Percentiles rank a stretch among this genome's conserved stretches.
Conservation (phyloP, 148 eudicot genomes). For the Vaccinium macrocarpon region DNA sequence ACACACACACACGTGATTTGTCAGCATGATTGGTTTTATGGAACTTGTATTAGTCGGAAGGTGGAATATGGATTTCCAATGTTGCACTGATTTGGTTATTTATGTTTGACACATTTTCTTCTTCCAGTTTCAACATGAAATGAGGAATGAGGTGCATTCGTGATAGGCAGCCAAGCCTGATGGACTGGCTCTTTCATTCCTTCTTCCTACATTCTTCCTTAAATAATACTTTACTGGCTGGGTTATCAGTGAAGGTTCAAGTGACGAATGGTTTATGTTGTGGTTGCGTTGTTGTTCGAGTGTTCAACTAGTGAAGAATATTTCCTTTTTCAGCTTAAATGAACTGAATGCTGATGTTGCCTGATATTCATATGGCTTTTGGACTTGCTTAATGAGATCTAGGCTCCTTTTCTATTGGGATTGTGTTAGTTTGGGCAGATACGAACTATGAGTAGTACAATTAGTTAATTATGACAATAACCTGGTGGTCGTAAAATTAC, state of each 20-base stretch:
- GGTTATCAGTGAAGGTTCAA: conserved; percentile 2
- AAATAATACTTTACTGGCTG: neutral
- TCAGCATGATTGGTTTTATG: neutral
- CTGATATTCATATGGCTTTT: neutral
- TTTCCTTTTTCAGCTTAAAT: neutral
- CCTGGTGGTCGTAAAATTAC: neutral
- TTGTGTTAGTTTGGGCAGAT: neutral
- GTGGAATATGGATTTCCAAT: neutral
- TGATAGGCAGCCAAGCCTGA: neutral
- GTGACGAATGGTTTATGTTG: neutral
- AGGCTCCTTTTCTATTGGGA: neutral
- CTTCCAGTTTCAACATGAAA: neutral
- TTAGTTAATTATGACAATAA: neutral
- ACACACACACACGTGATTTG: neutral
- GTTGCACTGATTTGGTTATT: conserved; percentile 6
- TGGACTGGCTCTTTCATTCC: neutral
- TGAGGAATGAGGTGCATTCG: neutral
- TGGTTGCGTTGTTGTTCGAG: neutral
- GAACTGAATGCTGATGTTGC: neutral
- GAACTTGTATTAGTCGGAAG: neutral
- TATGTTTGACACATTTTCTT: neutral
- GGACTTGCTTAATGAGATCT: conserved; percentile 5
- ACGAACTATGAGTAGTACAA: neutral
- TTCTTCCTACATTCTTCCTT: neutral
- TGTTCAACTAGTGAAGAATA: neutral